These are phyloP conservation scores for Thalassiosira oceanica DNA, from an alignment of 352 stramenopile genomes.

Conservation along the genomic window DNA sequence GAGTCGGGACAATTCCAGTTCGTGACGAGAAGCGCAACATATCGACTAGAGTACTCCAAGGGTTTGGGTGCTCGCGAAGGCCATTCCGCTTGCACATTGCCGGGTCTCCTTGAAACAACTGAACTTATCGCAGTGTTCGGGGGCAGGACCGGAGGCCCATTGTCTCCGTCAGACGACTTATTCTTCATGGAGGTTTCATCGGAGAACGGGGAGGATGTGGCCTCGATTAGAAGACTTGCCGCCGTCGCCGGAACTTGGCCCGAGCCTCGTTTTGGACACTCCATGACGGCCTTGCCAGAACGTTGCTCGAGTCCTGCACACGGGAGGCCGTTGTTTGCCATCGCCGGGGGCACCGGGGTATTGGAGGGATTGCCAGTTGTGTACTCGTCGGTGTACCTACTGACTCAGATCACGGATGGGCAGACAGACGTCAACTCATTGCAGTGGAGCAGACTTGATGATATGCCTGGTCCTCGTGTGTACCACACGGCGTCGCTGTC, in stretches of 20 bases:
- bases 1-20: too few species aligned
- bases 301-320: conserved; percentile 5
- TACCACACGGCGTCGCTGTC: conserved; percentile 50
- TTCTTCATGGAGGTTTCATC: conserved; percentile 32
- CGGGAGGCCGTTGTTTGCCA: conserved; percentile 30
- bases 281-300: conserved; percentile 52
- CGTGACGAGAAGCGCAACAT: too few species aligned
- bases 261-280: conserved; percentile 67
- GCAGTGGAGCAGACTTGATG: conserved; percentile 38
- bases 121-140: conserved; percentile 57
- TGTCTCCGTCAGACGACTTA: conserved; percentile 56
- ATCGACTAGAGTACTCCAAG: too few species aligned
- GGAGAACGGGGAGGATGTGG: conserved; percentile 4
- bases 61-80: conserved; percentile 52
- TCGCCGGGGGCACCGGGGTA: conserved; percentile 52
- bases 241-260: conserved; percentile 53
- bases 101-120: not conserved
- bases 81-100: conserved; percentile 44
- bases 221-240: conserved; percentile 20
- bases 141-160: conserved; percentile 53
- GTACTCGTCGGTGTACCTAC: conserved; percentile 52
- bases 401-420: conserved; percentile 43
- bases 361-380: conserved; percentile 2
- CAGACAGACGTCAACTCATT: conserved; percentile 1
- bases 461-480: conserved; percentile 35